Base-by-base conservation (phyloP, 768 basidiomycete species). In the Mycena rebaudengoi region DNA sequence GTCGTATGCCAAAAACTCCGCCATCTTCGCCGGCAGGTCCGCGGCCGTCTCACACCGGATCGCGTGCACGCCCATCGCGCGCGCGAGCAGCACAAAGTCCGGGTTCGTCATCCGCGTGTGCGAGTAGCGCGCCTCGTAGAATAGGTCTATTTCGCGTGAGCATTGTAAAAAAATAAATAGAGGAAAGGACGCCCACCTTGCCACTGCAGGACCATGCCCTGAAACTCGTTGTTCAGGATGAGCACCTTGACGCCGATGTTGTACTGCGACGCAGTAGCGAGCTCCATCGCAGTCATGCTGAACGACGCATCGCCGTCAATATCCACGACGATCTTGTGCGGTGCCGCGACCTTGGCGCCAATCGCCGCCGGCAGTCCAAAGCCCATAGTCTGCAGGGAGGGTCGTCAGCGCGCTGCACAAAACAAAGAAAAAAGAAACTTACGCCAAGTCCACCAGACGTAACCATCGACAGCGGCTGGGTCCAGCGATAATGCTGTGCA, bases 271-370 rank as follows among this genome's bases (percentile, higher is more conserved):
- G 98, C 98, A 1, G 98, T 99, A 23, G 91, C 90, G 52, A 99
- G 88, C 79, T 99, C 98, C 98, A 99, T 99, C 0, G 96, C 97
- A 2, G 98, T 99, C 98, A 99, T 99, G 73, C 93, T 95, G 80
- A 99, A 96, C 21, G 95, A 97, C 0, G 98, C 98, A 75, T 99
- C 98, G 13, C 98, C 98, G 70, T 99, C 98, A 65, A 99, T 90
- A 75, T 99, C 96, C 48, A 99, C 82, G 60, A 99, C 97, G 56
- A 86, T 91, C 80, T 99, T 99, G 26, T 95, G 78, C 0, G 97
- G 97, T 1, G 91, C 91, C 25, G 95, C 98, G 33, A 99, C 96
- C 78, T 99, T 99, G 67, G 97, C 97, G 46, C 98, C 98, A 60
- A 99, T 94, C 48, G 96, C 93, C 0, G 95, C 83, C 1, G 97